A percentile compares a stretch with the other conserved stretches of the same genome.
Evolutionary conservation across 257 asterid species (phyloP).

Genomic region (Fraxinus cuspidata): DNA sequence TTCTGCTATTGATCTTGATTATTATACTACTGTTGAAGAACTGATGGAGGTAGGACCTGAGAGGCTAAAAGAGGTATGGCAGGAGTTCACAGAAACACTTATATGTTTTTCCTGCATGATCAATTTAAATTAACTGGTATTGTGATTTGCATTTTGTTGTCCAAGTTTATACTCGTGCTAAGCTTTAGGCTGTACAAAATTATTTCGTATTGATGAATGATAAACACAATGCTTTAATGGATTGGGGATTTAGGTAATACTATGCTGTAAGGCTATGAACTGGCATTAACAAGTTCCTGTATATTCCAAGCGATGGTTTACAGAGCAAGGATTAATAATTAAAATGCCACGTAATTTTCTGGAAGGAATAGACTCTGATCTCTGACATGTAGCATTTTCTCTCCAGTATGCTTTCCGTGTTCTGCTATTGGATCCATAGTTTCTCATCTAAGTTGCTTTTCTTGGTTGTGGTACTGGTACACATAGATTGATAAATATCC

Average conservation of each 20-base stretch:
- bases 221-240: conserved; percentile 8
- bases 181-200: not conserved
- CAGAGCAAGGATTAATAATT: not conserved
- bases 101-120: not conserved
- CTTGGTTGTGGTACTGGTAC: conserved; percentile 19
- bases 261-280: not conserved
- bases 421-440: conserved; percentile 13
- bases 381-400: not conserved
- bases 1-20: conserved; percentile 80
- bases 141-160: not conserved
- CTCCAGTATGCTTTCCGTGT: not conserved
- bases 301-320: conserved; percentile 9
- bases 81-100: not conserved
- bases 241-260: not conserved
- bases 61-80: conserved; percentile 80
- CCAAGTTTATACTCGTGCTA: conserved; percentile 9
- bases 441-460: conserved; percentile 10
- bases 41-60: conserved; percentile 83
- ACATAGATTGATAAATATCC: conserved; percentile 23
- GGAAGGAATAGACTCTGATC: not conserved
- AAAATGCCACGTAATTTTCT: not conserved
- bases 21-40: conserved; percentile 72
- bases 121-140: conserved; percentile 7
- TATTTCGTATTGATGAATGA: not conserved
- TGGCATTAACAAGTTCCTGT: not conserved